Percentiles rank a stretch among this genome's conserved stretches.
phyloP scores from a whole-genome alignment of 106 monocot genomes.

The Allium fistulosum region DNA sequence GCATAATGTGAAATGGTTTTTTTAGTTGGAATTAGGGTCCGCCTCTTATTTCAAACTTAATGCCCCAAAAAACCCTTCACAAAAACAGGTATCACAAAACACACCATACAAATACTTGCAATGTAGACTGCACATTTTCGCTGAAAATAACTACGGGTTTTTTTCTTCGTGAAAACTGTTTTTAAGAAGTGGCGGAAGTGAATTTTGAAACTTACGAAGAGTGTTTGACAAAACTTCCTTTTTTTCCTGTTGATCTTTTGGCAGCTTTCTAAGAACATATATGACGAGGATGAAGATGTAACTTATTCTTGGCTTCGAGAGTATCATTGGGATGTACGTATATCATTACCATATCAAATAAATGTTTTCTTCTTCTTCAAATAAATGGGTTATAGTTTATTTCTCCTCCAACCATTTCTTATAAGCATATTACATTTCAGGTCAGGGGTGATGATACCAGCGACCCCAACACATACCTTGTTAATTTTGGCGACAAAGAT shows the following conservation, averaged over 20 bases:
- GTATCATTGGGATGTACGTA: conserved; percentile 89
- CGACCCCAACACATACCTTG: conserved; percentile 78
- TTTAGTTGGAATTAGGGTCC: too few relatives aligned
- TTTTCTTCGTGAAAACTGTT: too few relatives aligned
- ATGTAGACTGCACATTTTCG: too few relatives aligned
- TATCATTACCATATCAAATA: not conserved
- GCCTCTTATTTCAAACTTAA: too few relatives aligned
- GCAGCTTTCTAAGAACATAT: conserved; percentile 76
- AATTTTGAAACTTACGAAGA: too few relatives aligned
- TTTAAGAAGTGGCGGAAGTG: too few relatives aligned
- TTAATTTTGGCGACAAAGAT: conserved; percentile 68
- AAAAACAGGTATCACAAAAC: too few relatives aligned
- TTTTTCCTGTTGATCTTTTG: not conserved
- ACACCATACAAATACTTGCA: too few relatives aligned
- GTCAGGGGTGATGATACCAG: conserved; percentile 79
- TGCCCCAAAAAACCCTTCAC: too few relatives aligned
- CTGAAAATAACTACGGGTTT: too few relatives aligned
- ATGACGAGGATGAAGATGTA: conserved; percentile 77
- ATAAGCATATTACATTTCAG: conserved; percentile 20
- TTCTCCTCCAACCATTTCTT: too few relatives aligned
- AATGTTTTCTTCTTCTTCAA: not conserved
- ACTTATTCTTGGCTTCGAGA: conserved; percentile 86
- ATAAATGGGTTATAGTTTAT: not conserved
- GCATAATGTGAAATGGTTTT: not conserved
- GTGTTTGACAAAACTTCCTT: too few relatives aligned